phyloP scores from a whole-genome alignment of 1,284 basidiomycete species.

The Taiwanofungus camphoratus region DNA sequence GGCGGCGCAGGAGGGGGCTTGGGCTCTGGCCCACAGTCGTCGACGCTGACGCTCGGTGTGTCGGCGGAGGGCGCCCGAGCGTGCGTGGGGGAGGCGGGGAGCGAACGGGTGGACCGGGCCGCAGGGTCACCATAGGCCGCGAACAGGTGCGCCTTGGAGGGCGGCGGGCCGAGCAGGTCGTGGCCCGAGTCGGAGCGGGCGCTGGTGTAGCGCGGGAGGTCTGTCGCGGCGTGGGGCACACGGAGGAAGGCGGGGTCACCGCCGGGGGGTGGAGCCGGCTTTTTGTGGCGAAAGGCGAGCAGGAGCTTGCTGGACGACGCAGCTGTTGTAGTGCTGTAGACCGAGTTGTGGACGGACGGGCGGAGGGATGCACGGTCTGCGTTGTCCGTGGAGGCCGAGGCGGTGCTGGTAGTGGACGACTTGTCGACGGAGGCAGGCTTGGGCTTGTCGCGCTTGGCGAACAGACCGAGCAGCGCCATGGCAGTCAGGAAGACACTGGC shows the following conservation, averaged over 20 bases:
- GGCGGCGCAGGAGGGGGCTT: constrained; percentile 20
- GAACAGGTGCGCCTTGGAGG: constrained; percentile 53
- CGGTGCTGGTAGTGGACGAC: constrained; percentile 15
- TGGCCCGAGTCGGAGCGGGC: constrained; percentile 34
- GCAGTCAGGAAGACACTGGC: constrained; percentile 7
- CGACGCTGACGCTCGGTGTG: constrained; percentile 11
- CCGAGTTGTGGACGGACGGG: constrained; percentile 9
- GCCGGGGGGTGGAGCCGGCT: constrained; percentile 13
- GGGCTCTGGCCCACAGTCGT: constrained; percentile 21
- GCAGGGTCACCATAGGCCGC: constrained; percentile 42
- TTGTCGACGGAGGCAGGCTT: constrained; percentile 17
- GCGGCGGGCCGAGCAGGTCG: constrained; percentile 37
- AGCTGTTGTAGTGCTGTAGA: constrained; percentile 22
- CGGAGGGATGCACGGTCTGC: constrained; percentile 20
- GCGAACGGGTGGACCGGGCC: constrained; percentile 53
- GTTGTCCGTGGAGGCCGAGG: constrained; percentile 23
- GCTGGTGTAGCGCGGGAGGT: constrained; percentile 22
- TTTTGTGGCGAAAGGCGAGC: constrained; percentile 29
- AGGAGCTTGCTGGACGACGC: constrained; percentile 32
- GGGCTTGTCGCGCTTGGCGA: constrained; percentile 29
- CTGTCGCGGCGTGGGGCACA: constrained; percentile 12
- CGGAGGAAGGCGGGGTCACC: constrained; percentile 18
- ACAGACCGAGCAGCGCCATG: constrained; percentile 29
- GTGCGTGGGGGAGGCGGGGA: constrained; percentile 36
- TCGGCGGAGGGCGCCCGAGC: constrained; percentile 5